Evolutionary conservation across 805 yeast genomes (phyloP).

Genomic region (Candida wancherniae): DNA sequence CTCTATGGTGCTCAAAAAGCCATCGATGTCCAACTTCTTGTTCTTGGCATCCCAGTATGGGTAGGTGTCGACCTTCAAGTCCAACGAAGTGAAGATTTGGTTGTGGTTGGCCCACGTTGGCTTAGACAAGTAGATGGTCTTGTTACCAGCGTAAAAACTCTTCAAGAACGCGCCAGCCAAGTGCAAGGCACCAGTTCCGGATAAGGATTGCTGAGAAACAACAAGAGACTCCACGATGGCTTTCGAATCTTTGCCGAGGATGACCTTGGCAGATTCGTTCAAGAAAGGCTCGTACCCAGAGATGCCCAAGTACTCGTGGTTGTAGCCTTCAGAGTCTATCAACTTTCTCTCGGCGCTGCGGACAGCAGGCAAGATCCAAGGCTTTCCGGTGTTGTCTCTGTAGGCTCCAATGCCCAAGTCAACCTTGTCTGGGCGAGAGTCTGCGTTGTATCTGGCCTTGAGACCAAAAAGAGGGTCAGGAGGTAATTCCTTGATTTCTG

Average conservation of each 20-base stretch:
- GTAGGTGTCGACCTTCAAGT: constrained; percentile 62
- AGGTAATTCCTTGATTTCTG: constrained; percentile 60
- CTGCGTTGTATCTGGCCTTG: constrained; percentile 60
- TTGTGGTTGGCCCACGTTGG: constrained; percentile 99
- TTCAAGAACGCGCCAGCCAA: constrained; percentile 70
- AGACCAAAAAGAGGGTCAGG: constrained; percentile 86
- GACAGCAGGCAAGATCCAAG: constrained; percentile 70
- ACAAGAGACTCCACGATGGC: constrained; percentile 33
- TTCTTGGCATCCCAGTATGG: constrained; percentile 81
- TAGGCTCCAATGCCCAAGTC: constrained; percentile 85
- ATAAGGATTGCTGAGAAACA: constrained; percentile 68
- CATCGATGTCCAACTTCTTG: constrained; percentile 68
- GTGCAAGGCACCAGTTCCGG: constrained; percentile 91
- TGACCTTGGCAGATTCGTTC: constrained; percentile 64
- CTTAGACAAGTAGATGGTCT: constrained; percentile 16
- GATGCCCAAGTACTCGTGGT: constrained; percentile 85
- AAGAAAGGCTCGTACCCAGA: constrained; percentile 69
- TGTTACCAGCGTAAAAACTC: constrained; percentile 39
- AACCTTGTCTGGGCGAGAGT: constrained; percentile 61
- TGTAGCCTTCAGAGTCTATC: constrained; percentile 44
- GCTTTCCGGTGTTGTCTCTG: constrained; percentile 64
- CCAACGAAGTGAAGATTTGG: constrained; percentile 71
- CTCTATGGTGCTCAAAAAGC: constrained; percentile 58
- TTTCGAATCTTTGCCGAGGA: constrained; percentile 53
- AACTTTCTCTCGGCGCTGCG: constrained; percentile 61